Evolutionary conservation across 2,329 filamentous ascomycete species (phyloP).

Genomic region (Fonsecaea multimorphosa): DNA sequence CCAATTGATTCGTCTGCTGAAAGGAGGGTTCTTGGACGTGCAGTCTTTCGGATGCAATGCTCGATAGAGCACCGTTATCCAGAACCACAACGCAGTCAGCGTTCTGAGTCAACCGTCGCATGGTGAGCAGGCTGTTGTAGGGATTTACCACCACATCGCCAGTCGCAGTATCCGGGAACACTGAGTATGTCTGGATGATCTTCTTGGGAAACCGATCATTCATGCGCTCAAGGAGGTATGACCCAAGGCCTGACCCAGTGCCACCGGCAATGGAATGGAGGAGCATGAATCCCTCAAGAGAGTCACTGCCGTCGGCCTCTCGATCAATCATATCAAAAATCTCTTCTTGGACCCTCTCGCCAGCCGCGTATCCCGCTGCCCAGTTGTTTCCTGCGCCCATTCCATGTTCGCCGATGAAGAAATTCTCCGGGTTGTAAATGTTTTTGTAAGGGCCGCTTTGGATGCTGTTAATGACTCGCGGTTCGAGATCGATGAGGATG

Average conservation of each 20-base stretch:
- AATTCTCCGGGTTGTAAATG: conserved; percentile 99
- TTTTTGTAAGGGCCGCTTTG: conserved; percentile 95
- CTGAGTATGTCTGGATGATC: conserved; percentile 98
- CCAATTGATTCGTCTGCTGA: conserved; percentile 95
- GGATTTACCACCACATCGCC: conserved; percentile 95
- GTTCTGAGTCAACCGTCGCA: conserved; percentile 90
- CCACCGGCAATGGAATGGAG: conserved; percentile 97
- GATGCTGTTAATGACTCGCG: conserved; percentile 87
- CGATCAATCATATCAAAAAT: conserved; percentile 99
- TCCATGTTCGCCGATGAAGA: conserved; percentile 93
- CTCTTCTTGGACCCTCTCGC: conserved; percentile 90
- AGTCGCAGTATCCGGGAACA: conserved; percentile 92
- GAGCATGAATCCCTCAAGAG: conserved; percentile 98
- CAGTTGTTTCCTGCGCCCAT: conserved; percentile 97
- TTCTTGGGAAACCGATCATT: conserved; percentile 99
- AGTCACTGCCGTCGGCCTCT: conserved; percentile 97
- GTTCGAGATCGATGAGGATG: conserved; percentile 93
- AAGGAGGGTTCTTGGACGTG: conserved; percentile 96
- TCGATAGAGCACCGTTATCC: conserved; percentile 90
- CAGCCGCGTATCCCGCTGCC: conserved; percentile 94
- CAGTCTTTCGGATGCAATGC: conserved; percentile 91
- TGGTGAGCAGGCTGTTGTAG: conserved; percentile 93
- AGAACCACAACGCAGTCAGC: conserved; percentile 97
- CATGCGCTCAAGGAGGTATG: conserved; percentile 90
- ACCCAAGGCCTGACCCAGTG: conserved; percentile 93